These are phyloP conservation scores for Didymella pomorum DNA, from an alignment of 2,329 filamentous ascomycete species.

Conservation along the genomic window DNA sequence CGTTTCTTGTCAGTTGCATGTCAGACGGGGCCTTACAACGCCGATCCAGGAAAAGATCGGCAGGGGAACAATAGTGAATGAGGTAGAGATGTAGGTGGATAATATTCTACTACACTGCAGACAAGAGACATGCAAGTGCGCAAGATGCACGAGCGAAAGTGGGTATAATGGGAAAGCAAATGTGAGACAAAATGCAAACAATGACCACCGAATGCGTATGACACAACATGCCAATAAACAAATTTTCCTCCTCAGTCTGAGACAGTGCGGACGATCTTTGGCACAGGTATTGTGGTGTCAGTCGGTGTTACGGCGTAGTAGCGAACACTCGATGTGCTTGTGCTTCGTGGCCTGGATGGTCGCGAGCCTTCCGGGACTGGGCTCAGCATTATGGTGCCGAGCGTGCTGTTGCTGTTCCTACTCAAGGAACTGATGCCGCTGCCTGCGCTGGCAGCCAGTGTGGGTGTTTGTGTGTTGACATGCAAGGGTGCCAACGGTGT, in stretches of 20 bases:
- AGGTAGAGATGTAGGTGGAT: neutral
- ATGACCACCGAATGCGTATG: neutral
- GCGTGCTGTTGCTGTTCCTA: conserved; percentile 28
- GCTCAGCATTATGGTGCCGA: conserved; percentile 35
- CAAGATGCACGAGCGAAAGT: conserved; percentile 1
- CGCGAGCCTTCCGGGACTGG: conserved; percentile 32
- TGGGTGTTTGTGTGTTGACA: conserved; percentile 29
- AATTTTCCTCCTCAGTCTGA: conserved; percentile 26
- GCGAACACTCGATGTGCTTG: conserved; percentile 38
- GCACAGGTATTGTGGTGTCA: conserved; percentile 32
- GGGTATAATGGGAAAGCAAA: conserved; percentile 19
- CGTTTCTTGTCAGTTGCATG: neutral
- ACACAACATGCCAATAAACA: too few relatives aligned
- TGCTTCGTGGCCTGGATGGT: conserved; percentile 35
- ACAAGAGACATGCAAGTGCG: neutral
- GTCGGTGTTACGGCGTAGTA: conserved; percentile 45
- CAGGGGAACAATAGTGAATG: neutral
- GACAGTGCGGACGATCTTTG: conserved; percentile 42
- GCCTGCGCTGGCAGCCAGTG: conserved; percentile 30
- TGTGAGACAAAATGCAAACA: neutral
- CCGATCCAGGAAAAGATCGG: neutral
- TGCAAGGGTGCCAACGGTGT: conserved; percentile 40
- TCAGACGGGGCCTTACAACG: conserved; percentile 14
- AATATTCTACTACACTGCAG: neutral
- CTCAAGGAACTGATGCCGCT: conserved; percentile 34